A percentile compares a stretch with the other conserved stretches of the same genome.
These are phyloP conservation scores for Micractinium sp. DNA, from an alignment of 139 green algal genomes.

Conservation along the genomic window DNA sequence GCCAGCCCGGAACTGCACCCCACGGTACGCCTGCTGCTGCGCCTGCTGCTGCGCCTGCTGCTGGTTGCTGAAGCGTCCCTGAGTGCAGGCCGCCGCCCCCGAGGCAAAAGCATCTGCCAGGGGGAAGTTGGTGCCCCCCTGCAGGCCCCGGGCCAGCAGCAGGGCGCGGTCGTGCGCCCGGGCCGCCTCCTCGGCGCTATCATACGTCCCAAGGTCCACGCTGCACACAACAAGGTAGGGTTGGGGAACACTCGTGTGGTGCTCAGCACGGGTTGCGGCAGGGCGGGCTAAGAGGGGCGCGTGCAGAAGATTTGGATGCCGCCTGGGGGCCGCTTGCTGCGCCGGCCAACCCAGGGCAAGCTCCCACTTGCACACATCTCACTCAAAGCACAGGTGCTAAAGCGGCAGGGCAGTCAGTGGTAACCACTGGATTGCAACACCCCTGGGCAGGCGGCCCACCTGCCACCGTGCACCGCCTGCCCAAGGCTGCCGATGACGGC, in stretches of 20 bases:
- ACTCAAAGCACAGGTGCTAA: too few relatives aligned
- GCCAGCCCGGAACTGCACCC: slow-evolving; percentile 1
- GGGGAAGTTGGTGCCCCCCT: slow-evolving; percentile 23
- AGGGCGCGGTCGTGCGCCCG: slow-evolving; percentile 40
- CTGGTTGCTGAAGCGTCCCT: neutral
- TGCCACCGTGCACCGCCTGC: neutral
- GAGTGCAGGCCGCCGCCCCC: neutral
- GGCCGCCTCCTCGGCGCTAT: slow-evolving; percentile 34
- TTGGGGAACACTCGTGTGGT: neutral
- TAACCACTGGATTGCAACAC: too few relatives aligned
- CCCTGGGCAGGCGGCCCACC: too few relatives aligned
- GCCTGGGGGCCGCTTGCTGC: too few relatives aligned
- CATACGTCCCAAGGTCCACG: slow-evolving; percentile 41
- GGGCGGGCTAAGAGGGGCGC: neutral
- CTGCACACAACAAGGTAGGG: neutral
- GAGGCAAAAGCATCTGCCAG: slow-evolving; percentile 36
- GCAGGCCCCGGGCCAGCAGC: slow-evolving; percentile 25
- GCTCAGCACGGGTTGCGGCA: neutral
- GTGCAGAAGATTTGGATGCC: neutral
- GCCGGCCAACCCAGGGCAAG: too few relatives aligned
- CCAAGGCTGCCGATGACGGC: too few relatives aligned
- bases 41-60: neutral
- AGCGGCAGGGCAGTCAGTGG: neutral
- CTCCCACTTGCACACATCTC: neutral
- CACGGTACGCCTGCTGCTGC: neutral